Evolutionary conservation across 164 flowering plant species (phyloP).

Genomic region (Litsea cubeba): DNA sequence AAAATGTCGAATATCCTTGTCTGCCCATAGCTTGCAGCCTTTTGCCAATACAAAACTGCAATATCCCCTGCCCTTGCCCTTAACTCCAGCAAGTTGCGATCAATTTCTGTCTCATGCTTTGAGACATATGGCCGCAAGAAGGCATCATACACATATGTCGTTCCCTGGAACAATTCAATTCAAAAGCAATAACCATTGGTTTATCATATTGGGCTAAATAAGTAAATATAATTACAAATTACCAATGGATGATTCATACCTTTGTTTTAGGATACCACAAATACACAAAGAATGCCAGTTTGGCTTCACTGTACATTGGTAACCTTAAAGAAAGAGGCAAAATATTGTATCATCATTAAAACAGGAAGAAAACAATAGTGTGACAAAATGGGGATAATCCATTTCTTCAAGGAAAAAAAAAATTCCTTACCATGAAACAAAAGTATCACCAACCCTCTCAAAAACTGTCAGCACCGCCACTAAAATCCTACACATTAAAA

Average conservation of each 20-base stretch:
- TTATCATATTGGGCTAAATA: not conserved
- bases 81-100: constrained; percentile 75
- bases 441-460: constrained; percentile 82
- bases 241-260: constrained; percentile 28
- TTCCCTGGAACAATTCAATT: constrained; percentile 50
- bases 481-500: constrained; percentile 61
- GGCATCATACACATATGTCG: constrained; percentile 82
- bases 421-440: constrained; percentile 71
- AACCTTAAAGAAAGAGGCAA: constrained; percentile 49
- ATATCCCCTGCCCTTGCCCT: constrained; percentile 84
- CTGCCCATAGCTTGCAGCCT: constrained; percentile 75
- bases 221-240: not conserved
- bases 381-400: not conserved
- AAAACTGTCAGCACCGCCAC: constrained; percentile 81
- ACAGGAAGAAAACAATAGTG: too few species aligned
- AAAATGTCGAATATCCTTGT: constrained; percentile 73
- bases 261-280: constrained; percentile 89
- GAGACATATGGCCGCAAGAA: constrained; percentile 79
- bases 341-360: not conserved
- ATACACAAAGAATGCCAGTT: constrained; percentile 80
- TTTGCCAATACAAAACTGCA: constrained; percentile 66
- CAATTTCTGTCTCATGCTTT: constrained; percentile 89
- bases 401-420: not conserved
- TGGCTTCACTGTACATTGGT: constrained; percentile 97
- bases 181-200: not conserved